Base-by-base conservation (phyloP, 768 basidiomycete species). In the Ramaria sp. region DNA sequence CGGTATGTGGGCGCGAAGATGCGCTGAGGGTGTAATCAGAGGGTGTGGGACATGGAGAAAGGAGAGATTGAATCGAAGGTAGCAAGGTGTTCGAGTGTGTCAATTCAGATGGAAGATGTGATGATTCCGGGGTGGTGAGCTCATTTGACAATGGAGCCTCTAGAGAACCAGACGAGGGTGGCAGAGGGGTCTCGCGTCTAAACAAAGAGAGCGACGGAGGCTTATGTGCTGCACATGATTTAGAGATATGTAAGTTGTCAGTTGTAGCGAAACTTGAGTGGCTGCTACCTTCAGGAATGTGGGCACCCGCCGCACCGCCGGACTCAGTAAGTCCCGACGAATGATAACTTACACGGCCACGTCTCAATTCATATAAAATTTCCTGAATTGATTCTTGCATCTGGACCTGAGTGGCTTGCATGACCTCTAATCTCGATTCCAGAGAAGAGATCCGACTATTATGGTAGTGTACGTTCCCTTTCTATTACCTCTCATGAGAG, bases 361-460 rank as follows among this genome's bases (percentile, higher is more conserved):
- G 12, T 47, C 18, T 44, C 43, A 54, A 36, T 25, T 44, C 52
- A 32, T 44, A 3, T n/a, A 54, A 45, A 16, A 54, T 54, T 36
- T 54, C 51, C 37, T 54, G 39, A 18, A 54, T 25, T 24, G 52
- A 54, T 12, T 45, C 22, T 6, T 54, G 41, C 39, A 54, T 54
- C 27, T 54, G 42, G 24, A 54, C 12, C 20, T 52, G 51, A n/a
- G 52, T 54, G 15, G 25, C 30, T 25, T 47, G 52, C 10, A 54
- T 43, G 30, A 25, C 18, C 32, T 45, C 43, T 9, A 52, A 20
- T 24, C 28, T 44, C n/a, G 25, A n/a, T 34, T 54, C 52, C 18
- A 54, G 32, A 20, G 52, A 45, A 16, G 41, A 15, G 24, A 54
- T 32, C 27, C 52, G 43, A 34, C 52, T 54, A 32, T n/a, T 20